Evolutionary conservation across 352 stramenopile species (phyloP), one percentile per base, ranked within the genome.

Genomic region (Elongisporangium anandrum): DNA sequence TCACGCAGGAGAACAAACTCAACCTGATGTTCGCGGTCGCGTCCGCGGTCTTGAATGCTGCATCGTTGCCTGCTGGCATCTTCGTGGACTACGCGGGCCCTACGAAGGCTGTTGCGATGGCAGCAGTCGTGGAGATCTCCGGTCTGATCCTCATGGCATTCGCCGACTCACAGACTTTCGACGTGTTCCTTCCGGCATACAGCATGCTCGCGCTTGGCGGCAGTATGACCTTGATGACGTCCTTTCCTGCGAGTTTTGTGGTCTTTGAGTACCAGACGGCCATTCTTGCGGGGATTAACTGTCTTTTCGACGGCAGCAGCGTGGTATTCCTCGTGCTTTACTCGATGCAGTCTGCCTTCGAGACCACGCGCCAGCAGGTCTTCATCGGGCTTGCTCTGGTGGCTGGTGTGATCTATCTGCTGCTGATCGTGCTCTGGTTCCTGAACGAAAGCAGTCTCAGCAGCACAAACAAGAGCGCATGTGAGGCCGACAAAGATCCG

Each of bases 11-110:
- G 59, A 93, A 92, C 64, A 66, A 70, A n/a, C 73, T 95, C n/a
- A 93, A 94, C 64, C 79, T 96, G 69, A 84, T 94, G 60, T 96
- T 94, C 48, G 81, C 84, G 3, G 73, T 92, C 16, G 87, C 84
- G 17, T 86, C 82, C 4, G 80, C 94, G 21, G 77, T 78, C n/a
- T 77, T 89, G 59, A 95, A 94, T 38, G 77, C 85, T 15, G 83
- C 71, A 48, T 77, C 82, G 21, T 60, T 96, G 58, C 86, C 86
- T 19, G 78, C 92, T 13, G 87, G 87, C 41, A 70, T 93, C 61
- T 86, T 95, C 50, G 63, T 95, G 47, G 87, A 96, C 61, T 77
- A 70, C 48, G 73, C 63, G 7, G 86, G 86, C 0, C 84, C 87
- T 0, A 87, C 85, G 51, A 63, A 78, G 47, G 74, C 75, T 15